Evolutionary conservation across 768 basidiomycete genomes (phyloP).

Genomic region (Lactifluus hygrophoroides): DNA sequence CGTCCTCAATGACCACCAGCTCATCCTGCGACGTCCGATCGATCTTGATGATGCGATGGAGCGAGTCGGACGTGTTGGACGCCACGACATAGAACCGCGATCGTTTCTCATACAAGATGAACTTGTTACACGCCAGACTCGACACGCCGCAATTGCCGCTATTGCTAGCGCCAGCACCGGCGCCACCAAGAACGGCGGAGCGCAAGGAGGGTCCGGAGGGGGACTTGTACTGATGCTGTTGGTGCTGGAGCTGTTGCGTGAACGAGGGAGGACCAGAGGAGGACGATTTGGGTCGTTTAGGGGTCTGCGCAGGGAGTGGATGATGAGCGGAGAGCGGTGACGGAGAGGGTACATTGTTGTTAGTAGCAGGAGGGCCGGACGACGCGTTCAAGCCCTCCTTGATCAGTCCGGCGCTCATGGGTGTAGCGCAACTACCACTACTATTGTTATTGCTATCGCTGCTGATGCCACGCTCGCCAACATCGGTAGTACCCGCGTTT

Average conservation of each 20-base stretch:
- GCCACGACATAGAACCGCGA: constrained; percentile 88
- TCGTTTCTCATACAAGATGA: constrained; percentile 89
- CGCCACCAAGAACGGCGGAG: background rate
- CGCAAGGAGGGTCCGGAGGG: background rate
- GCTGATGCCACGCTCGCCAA: no score
- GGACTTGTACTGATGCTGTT: background rate
- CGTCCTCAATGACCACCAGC: constrained; percentile 76
- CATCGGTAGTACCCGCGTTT: no score
- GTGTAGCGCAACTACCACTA: background rate
- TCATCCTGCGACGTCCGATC: constrained; percentile 77
- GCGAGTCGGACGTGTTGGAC: constrained; percentile 79
- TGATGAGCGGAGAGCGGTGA: no score
- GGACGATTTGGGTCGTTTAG: background rate
- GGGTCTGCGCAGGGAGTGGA: background rate
- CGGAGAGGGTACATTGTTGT: background rate
- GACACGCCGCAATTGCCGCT: background rate
- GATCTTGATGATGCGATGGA: constrained; percentile 88
- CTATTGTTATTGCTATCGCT: no score
- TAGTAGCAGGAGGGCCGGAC: background rate
- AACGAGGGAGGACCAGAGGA: background rate
- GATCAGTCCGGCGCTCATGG: no score
- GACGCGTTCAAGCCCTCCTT: no score
- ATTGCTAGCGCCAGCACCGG: background rate
- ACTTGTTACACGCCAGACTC: constrained; percentile 54
- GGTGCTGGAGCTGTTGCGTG: background rate